Evolutionary conservation across 805 yeast genomes (phyloP).

Genomic region (Candida golubevii): DNA sequence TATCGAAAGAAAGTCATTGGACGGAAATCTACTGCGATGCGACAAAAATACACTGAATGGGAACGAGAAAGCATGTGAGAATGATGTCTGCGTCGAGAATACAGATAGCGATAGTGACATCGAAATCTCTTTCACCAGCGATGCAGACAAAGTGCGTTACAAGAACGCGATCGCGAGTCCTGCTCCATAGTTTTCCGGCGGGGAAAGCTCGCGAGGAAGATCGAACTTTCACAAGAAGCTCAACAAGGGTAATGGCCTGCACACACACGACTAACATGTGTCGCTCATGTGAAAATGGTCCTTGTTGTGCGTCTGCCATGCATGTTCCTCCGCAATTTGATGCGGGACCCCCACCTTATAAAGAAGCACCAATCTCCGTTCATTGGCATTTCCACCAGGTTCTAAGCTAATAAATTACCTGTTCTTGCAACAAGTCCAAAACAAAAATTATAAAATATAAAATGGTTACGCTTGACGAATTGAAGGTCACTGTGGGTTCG

Average conservation of each 20-base stretch:
- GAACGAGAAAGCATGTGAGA: constrained; percentile 2
- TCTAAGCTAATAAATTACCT: no score
- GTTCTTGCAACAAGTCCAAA: background rate
- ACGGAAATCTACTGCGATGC: background rate
- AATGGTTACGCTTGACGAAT: constrained; percentile 1
- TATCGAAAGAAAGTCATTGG: background rate
- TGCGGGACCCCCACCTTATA: constrained; percentile 1
- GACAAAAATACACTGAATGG: background rate
- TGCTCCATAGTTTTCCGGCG: background rate
- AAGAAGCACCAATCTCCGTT: background rate
- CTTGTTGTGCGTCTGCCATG: constrained; percentile 1
- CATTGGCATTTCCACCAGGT: background rate
- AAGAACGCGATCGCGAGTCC: constrained; percentile 8
- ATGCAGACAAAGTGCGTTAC: constrained; percentile 19
- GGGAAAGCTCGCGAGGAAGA: background rate
- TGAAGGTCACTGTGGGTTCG: constrained; percentile 2
- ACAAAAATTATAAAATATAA: background rate
- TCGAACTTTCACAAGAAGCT: constrained; percentile 1
- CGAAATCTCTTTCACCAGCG: constrained; percentile 29
- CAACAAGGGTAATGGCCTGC: background rate
- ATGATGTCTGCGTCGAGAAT: background rate
- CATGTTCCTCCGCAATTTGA: constrained; percentile 5
- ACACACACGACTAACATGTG: background rate
- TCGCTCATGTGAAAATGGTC: constrained; percentile 5
- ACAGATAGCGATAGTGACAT: constrained; percentile 24